These are phyloP conservation scores for Arachis monticola DNA, from an alignment of 331 rosid genomes.

Conservation along the genomic window DNA sequence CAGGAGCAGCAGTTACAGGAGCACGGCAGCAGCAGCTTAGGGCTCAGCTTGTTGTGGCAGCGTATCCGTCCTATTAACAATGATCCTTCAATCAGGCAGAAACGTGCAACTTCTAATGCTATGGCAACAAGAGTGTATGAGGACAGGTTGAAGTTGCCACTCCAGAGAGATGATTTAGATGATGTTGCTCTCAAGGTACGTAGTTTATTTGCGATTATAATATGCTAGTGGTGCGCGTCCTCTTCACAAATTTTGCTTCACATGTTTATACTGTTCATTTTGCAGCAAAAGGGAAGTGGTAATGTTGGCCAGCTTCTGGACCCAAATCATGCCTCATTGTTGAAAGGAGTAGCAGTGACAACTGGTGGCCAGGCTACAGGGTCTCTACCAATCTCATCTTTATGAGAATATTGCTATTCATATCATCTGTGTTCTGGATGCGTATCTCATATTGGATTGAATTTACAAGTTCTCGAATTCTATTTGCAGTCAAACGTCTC, in stretches of 20 bases:
- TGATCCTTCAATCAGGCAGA: constrained; percentile 55
- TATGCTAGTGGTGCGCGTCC: background rate
- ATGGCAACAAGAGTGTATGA: constrained; percentile 52
- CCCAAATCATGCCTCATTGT: constrained; percentile 48
- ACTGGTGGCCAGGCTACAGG: constrained; percentile 66
- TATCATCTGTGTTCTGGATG: constrained; percentile 23
- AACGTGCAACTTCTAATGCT: constrained; percentile 49
- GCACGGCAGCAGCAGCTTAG: constrained; percentile 9
- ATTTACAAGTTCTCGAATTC: constrained; percentile 37
- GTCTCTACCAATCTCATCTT: constrained; percentile 42
- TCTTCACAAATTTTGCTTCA: constrained; percentile 19
- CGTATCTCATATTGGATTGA: constrained; percentile 26
- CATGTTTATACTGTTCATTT: constrained; percentile 25
- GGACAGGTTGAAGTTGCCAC: constrained; percentile 57
- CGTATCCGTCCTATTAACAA: constrained; percentile 45
- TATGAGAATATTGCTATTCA: constrained; percentile 18
- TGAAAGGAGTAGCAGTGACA: constrained; percentile 50
- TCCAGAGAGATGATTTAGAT: constrained; percentile 54
- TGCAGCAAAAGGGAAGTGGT: constrained; percentile 63
- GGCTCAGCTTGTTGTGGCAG: constrained; percentile 45
- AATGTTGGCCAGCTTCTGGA: constrained; percentile 52
- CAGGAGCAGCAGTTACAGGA: constrained; percentile 45
- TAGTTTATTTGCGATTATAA: constrained; percentile 33
- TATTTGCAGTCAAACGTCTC: constrained; percentile 61
- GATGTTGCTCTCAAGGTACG: constrained; percentile 56